Evolutionary conservation across 2,329 filamentous ascomycete species (phyloP).

Genomic region (Dendrostoma leiphaemia): DNA sequence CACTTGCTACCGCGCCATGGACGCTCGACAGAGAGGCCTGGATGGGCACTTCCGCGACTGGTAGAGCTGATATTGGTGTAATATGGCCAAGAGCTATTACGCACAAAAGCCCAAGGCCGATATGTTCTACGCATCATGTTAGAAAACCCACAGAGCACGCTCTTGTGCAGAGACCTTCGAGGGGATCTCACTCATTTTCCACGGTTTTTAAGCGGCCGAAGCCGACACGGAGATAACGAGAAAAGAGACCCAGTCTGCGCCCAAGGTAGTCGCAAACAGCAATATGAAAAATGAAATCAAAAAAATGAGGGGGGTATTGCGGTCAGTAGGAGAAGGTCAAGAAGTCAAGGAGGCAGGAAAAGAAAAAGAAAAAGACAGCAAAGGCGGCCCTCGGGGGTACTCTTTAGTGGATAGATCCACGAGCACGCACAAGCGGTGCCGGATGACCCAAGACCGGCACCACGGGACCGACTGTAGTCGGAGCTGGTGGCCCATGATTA

Average conservation of each 20-base stretch:
- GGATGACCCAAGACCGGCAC: background rate
- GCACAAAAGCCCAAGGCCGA: background rate
- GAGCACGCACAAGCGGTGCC: background rate
- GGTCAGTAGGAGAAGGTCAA: background rate
- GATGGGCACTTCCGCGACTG: background rate
- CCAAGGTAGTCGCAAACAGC: no score
- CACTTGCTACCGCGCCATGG: slow-evolving; percentile 67
- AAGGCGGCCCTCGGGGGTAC: background rate
- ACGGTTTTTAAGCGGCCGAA: background rate
- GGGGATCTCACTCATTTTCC: slow-evolving; percentile 13
- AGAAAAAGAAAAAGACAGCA: background rate
- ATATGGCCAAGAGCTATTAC: slow-evolving; percentile 6
- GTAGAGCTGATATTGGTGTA: slow-evolving; percentile 4
- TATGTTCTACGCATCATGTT: background rate
- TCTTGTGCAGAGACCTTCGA: no score
- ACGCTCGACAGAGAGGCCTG: slow-evolving; percentile 12
- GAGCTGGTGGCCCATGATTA: background rate
- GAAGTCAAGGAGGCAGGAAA: background rate
- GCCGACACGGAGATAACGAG: background rate
- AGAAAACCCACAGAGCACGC: no score
- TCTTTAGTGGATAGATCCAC: no score
- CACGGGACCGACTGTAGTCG: background rate
- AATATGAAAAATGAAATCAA: background rate
- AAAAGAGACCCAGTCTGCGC: background rate
- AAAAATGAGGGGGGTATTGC: background rate